Base-by-base conservation (phyloP, 768 basidiomycete species). In the Rhizopogon roseolus region DNA sequence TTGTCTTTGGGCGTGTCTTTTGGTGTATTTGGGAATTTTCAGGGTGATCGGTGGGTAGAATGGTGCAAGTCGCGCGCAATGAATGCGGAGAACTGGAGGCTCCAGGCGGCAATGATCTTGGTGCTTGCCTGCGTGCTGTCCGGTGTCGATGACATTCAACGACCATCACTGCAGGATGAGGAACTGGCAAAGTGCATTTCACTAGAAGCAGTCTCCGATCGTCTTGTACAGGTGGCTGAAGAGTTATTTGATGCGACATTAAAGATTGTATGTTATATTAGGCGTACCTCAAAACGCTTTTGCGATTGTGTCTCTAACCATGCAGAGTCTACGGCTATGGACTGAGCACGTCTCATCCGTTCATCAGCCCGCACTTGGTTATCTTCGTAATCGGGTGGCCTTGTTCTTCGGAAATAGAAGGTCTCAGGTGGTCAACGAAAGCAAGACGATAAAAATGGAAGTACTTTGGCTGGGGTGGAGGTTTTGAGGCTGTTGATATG, bases 381-480 rank as follows among this genome's bases (percentile, higher is more conserved):
- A 57, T 84, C 82, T 59, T 84, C 82, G 5, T 60, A 70, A 29
- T 76, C 77, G 1, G 81, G 82, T 52, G 74, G 78, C 40, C 69
- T 72, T 22, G 72, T 74, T 58, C 80, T 82, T 50, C n/a, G 10
- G 19, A 10, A 32, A 50, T 5, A 10, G 27, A 51, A 54, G 38
- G 54, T 52, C 13, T 45, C 3, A 6, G 44, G 28, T 44, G 19
- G 11, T 19, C 4, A 16, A n/a, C 13, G 7, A n/a, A 22, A 22
- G 14, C 22, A 13, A 11, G 5, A 22, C 25, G 14, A 34, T 42
- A n/a, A 1, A 16, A 19, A 52, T 6, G 8, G 11, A 64, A 73
- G 13, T 57, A 81, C 81, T 66, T 64, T 6, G 72, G 54, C 14
- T 64, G 68, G 11, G 72, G 76, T 11, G 70, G 71, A 7, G 76